Percentiles rank a stretch among this genome's conserved stretches.
Evolutionary conservation across 768 basidiomycete species (phyloP).

Genomic region (Termitomyces sp.): DNA sequence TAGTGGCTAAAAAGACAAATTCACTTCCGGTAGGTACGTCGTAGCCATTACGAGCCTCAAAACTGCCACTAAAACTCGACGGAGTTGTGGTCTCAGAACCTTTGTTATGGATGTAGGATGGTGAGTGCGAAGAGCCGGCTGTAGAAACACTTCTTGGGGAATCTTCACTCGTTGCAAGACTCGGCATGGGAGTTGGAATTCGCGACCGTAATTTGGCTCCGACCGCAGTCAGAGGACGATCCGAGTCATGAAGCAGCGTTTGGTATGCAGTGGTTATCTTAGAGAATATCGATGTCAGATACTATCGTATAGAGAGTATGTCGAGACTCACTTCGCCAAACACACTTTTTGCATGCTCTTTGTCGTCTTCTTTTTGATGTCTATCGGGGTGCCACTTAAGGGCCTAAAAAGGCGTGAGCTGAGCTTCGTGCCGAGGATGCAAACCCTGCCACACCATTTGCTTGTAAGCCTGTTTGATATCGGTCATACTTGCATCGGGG

Average conservation of each 20-base stretch:
- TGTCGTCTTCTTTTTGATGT: slow-evolving; percentile 45
- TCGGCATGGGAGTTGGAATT: slow-evolving; percentile 12
- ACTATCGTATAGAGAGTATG: not conserved
- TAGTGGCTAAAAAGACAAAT: not conserved
- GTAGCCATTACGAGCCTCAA: slow-evolving; percentile 4
- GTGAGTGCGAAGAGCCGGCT: slow-evolving; percentile 22
- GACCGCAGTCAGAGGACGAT: slow-evolving; percentile 12
- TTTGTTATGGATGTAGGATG: slow-evolving; percentile 16
- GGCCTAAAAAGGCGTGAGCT: slow-evolving; percentile 29
- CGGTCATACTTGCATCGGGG: slow-evolving; percentile 37
- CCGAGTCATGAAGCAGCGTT: slow-evolving; percentile 37
- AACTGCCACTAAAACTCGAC: slow-evolving; percentile 21
- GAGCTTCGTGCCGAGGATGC: slow-evolving; percentile 15
- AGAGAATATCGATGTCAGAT: slow-evolving; percentile 3
- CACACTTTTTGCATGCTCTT: slow-evolving; percentile 44
- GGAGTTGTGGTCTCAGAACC: slow-evolving; percentile 25
- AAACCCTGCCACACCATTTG: slow-evolving; percentile 38
- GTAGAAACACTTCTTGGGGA: slow-evolving; percentile 18
- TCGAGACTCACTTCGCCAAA: slow-evolving; percentile 48
- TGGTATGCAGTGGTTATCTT: slow-evolving; percentile 57
- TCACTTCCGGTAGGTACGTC: not conserved
- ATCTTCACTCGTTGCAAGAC: slow-evolving; percentile 12
- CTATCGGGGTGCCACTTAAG: slow-evolving; percentile 68
- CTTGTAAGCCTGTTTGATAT: slow-evolving; percentile 46
- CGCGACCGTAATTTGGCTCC: slow-evolving; percentile 7